Evolutionary conservation across 257 asterid species (phyloP), one percentile per base, ranked within the genome.

Genomic region (Nemophila menziesii): DNA sequence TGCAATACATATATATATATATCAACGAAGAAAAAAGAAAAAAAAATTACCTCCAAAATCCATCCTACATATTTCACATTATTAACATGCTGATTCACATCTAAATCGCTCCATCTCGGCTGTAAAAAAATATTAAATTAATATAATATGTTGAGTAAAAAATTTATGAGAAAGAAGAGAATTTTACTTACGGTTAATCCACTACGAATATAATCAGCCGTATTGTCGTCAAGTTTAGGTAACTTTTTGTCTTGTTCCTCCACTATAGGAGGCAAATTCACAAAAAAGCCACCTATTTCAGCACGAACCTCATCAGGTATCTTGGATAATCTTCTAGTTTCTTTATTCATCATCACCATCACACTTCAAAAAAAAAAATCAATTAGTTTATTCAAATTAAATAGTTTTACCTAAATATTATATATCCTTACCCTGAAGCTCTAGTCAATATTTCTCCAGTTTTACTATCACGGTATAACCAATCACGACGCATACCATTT

Each of bases 271-370:
- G 94, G 92, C 23, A 78, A 72, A 66, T 81, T 92, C 70, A 90
- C 75, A 71, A 81, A 90, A 58, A 64, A 77, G 51, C 63, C 58
- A 39, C 72, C 85, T 51, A 90, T 79, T 71, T 90, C 99, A 37
- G 64, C 78, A 27, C 96, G 80, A 27, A 78, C 99, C 74, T 90
- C 96, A 15, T 90, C 93, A 11, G 96, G 94, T 27, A 90, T 71
- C 74, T 90, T 90, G 26, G 99, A 66, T 62, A 90, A 56, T 61
- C 77, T 79, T 65, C 99, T 73, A 0, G 99, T 90, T 70, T 77
- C 86, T 71, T 85, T 81, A 66, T 85, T 90, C 99, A 90, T 90
- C 99, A 90, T 85, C 52, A 85, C 96, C 93, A 86, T 85, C 16
- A 66, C 16, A 70, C 96, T 90, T 43, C 34, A 29, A 43, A 41